Evolutionary conservation across 2,329 filamentous ascomycete species (phyloP).

Genomic region (Epichloe gansuensis): DNA sequence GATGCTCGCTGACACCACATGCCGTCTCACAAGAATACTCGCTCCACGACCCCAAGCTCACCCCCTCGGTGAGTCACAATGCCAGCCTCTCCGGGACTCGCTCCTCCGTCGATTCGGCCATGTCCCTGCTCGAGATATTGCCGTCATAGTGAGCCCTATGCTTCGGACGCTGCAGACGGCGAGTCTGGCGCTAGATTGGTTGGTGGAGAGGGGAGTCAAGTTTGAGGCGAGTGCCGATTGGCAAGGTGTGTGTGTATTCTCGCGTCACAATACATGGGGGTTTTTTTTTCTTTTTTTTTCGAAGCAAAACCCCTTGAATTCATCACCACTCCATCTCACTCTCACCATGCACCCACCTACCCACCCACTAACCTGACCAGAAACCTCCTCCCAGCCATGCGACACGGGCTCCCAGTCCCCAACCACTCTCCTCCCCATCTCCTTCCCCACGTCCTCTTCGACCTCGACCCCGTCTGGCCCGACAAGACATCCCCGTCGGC

Average conservation of each 20-base stretch:
- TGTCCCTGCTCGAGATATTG: slow-evolving; percentile 22
- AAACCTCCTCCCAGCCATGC: slow-evolving; percentile 45
- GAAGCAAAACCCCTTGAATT: not conserved
- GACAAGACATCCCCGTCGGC: slow-evolving; percentile 43
- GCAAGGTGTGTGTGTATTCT: slow-evolving; percentile 37
- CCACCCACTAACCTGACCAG: slow-evolving; percentile 17
- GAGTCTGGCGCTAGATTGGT: slow-evolving; percentile 42
- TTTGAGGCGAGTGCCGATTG: slow-evolving; percentile 48
- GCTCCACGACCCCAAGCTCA: slow-evolving; percentile 39
- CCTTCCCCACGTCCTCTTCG: slow-evolving; percentile 45
- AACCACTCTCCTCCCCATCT: slow-evolving; percentile 19
- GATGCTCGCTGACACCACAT: slow-evolving; percentile 5
- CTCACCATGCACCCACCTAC: not conserved
- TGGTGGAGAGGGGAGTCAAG: slow-evolving; percentile 40
- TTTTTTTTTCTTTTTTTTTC: too few species aligned
- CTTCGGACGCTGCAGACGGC: slow-evolving; percentile 54
- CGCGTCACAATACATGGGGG: too few species aligned
- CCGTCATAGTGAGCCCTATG: slow-evolving; percentile 54
- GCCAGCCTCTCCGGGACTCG: slow-evolving; percentile 28
- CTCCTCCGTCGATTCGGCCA: slow-evolving; percentile 27
- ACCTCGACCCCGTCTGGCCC: slow-evolving; percentile 48
- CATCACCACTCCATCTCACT: not conserved
- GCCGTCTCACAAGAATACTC: slow-evolving; percentile 29
- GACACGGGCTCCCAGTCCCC: slow-evolving; percentile 43
- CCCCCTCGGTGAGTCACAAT: slow-evolving; percentile 37